phyloP scores from a whole-genome alignment of 768 basidiomycete genomes.

The Boletus vermiculosoides region DNA sequence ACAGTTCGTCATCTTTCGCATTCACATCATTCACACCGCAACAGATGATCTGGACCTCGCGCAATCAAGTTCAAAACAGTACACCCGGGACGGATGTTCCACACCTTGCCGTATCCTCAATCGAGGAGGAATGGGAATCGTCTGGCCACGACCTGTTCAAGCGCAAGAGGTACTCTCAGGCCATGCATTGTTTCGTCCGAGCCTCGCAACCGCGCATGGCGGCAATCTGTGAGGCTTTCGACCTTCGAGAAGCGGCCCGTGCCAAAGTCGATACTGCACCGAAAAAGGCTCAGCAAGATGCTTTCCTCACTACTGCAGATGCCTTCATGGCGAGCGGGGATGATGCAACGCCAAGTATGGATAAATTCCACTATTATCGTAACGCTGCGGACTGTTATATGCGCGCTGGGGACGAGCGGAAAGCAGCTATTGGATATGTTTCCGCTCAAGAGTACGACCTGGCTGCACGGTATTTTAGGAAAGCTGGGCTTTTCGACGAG shows the following conservation, averaged over 20 bases:
- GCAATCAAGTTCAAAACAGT: conserved; percentile 46
- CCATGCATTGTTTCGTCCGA: too few species aligned
- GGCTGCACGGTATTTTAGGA: too few species aligned
- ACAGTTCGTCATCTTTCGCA: neutral
- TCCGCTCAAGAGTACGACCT: conserved; percentile 42
- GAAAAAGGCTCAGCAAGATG: conserved; percentile 28
- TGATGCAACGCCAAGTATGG: conserved; percentile 26
- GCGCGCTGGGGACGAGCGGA: conserved; percentile 35
- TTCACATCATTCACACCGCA: neutral
- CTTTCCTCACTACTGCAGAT: conserved; percentile 46
- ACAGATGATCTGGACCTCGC: conserved; percentile 53
- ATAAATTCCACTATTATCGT: conserved; percentile 38
- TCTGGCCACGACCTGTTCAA: conserved; percentile 42
- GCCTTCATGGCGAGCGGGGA: conserved; percentile 47
- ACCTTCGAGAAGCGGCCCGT: conserved; percentile 51
- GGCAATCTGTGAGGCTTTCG: conserved; percentile 50
- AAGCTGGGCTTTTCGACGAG: too few species aligned
- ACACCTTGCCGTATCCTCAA: conserved; percentile 53
- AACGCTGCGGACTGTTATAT: conserved; percentile 53
- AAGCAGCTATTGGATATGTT: conserved; percentile 47
- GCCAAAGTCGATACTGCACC: conserved; percentile 26
- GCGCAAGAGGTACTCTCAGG: conserved; percentile 44
- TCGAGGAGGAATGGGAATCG: conserved; percentile 44
- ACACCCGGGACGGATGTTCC: conserved; percentile 50
- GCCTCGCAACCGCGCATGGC: conserved; percentile 46